These are phyloP conservation scores for Populus hybrid DNA, from an alignment of 441 rosid species.

Conservation along the genomic window DNA sequence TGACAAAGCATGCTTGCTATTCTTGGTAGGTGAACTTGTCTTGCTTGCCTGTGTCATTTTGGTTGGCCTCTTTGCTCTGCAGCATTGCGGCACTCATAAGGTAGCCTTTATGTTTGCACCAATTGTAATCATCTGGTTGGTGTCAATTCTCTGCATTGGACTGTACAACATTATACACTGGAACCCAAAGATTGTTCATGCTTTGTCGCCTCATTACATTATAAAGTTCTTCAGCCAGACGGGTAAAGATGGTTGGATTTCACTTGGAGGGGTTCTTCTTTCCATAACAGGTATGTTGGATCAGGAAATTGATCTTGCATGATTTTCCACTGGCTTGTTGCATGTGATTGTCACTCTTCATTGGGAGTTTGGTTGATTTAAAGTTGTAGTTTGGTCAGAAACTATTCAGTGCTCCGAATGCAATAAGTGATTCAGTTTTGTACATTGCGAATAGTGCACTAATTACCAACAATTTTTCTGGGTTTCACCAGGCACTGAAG, in stretches of 20 bases:
- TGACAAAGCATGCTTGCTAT: conserved; percentile 2
- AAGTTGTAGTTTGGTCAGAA: conserved; percentile 9
- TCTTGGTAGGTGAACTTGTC: conserved; percentile 48
- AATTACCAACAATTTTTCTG: conserved; percentile 22
- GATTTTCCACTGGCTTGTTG: background rate
- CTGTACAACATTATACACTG: conserved; percentile 63
- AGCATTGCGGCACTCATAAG: conserved; percentile 81
- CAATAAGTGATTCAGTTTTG: background rate
- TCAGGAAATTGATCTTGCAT: conserved; percentile 15
- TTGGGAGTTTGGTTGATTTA: conserved; percentile 5
- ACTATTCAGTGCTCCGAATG: background rate
- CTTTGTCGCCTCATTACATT: conserved; percentile 75
- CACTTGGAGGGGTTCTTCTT: conserved; percentile 93
- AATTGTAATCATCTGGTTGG: conserved; percentile 71
- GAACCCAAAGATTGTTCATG: conserved; percentile 70
- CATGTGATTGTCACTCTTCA: background rate
- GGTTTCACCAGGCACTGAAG: conserved; percentile 79
- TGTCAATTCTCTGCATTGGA: conserved; percentile 64
- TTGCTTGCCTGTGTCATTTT: conserved; percentile 75
- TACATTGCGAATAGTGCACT: background rate
- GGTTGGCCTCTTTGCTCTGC: conserved; percentile 90
- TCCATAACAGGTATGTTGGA: conserved; percentile 67
- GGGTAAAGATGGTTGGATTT: conserved; percentile 88
- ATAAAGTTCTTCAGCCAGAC: conserved; percentile 63
- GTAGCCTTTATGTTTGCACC: conserved; percentile 94